Evolutionary conservation across 768 basidiomycete genomes (phyloP).

Genomic region (Psilocybe cubensis): DNA sequence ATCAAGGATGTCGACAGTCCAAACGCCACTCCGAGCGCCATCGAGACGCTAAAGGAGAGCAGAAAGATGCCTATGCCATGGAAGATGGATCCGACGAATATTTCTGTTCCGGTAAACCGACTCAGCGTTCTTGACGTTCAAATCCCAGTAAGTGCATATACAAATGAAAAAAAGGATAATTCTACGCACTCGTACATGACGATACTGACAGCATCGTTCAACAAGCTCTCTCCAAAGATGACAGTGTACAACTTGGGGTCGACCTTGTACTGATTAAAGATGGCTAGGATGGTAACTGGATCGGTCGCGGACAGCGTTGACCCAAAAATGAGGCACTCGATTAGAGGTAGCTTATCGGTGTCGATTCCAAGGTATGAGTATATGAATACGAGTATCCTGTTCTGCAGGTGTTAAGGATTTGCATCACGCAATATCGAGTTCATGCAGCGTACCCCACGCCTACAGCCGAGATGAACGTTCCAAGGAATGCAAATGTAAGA

Average conservation of each 20-base stretch:
- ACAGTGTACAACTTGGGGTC: constrained; percentile 97
- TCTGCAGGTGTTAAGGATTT: constrained; percentile 50
- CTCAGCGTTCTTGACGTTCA: constrained; percentile 71
- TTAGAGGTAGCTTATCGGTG: constrained; percentile 78
- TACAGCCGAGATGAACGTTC: constrained; percentile 95
- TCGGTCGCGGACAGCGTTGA: constrained; percentile 97
- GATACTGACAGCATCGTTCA: constrained; percentile 99
- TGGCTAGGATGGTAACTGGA: constrained; percentile 96
- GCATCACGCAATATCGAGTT: neutral
- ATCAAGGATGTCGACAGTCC: constrained; percentile 91
- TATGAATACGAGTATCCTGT: constrained; percentile 90
- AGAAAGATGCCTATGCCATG: constrained; percentile 98
- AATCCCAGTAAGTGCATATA: neutral
- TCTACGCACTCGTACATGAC: constrained; percentile 99
- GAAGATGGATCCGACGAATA: constrained; percentile 87
- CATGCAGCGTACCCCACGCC: constrained; percentile 84
- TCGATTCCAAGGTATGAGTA: constrained; percentile 94
- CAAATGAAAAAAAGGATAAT: constrained; percentile 1
- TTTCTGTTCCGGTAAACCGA: constrained; percentile 88
- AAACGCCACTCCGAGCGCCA: constrained; percentile 91
- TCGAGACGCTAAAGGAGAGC: constrained; percentile 91
- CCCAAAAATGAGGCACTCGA: constrained; percentile 96
- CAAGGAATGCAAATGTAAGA: constrained; percentile 89
- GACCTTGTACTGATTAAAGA: constrained; percentile 98
- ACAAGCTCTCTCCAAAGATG: constrained; percentile 95